Base-by-base conservation (phyloP, 2,329 filamentous ascomycete species). In the Dactylellina drechsleri region DNA sequence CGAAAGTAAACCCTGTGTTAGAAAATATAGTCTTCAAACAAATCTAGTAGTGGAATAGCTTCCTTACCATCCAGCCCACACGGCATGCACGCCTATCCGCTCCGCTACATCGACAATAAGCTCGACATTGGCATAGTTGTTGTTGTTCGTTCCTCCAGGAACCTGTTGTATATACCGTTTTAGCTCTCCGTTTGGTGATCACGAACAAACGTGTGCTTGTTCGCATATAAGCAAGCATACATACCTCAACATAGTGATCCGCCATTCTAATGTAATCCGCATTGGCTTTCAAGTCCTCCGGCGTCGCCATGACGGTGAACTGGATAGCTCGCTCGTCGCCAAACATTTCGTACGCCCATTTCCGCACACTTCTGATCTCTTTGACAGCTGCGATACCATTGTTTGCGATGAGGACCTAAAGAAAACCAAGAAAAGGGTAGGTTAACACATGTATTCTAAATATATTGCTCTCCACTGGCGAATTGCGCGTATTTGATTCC, bases 311-410 rank as follows among this genome's bases (percentile, higher is more conserved):
- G 82, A 99, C 95, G 77, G 95, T 99, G 85, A 99, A 99, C 82
- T 98, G 93, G 82, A 99, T 97, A 80, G 94, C 95, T 81, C 91
- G 89, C 86, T 99, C 95, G 84, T 99, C 93, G 85, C 95, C 94
- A 82, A 99, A 99, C 6, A 92, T 96, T 85, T 99, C 95, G 89
- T 99, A 99, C 76, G 95, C 95, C 95, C 95, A 99, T 93, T 98
- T 99, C 83, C 95, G 91, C 81, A 99, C 94, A 74, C 94, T 98
- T 83, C 95, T 90, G 82, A 99, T 99, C 84, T 99, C 95, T 85
- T 99, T 99, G 83, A 99, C 95, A 82, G 95, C 95, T 60, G 95
- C 95, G 83, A 99, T 99, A 87, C 95, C 95, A 85, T 99, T 99
- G 87, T 99, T 99, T 82, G 95, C 95, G 84, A 99, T 99, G 78